Base-by-base conservation (phyloP, 225 moss, liverwort and hornwort species). In the Anthoceros angustus region DNA sequence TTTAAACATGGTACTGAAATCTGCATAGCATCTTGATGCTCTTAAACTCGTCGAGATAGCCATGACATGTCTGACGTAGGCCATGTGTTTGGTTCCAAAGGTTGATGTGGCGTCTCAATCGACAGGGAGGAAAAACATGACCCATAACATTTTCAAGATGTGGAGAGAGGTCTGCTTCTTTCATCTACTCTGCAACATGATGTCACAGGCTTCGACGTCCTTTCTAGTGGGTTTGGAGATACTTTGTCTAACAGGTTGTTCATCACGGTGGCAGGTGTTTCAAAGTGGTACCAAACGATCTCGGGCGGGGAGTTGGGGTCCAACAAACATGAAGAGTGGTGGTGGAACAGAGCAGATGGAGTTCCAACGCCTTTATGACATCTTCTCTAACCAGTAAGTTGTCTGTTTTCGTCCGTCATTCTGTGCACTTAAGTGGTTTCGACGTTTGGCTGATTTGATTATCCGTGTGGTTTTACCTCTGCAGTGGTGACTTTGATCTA, bases 1-100 rank as follows among this genome's bases (percentile, higher is more conserved):
- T 18, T 63, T 81, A 39, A 62, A 55, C 23, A 55, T 15, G 55
- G 55, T 55, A 55, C 8, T 55, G 46, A 18, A 7, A 15, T 23
- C n/a, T 55, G 55, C 32, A 32, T 32, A 32, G 32, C 4, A 32
- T 55, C n/a, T 55, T 55, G 14, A 18, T 55, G 55, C n/a, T 55
- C 18, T 55, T 23, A 5, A 32, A 32, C 32, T 32, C 32, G 32
- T 32, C 32, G 32, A 32, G 32, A 32, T 1, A 32, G 32, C 32
- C 32, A 32, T 32, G 32, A 32, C 32, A 32, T 32, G 32, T 32
- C 32, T 32, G 32, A 32, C 32, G 1, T 32, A 32, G 32, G 1
- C 32, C 32, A 32, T 32, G 32, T 32, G 32, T 32, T 32, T 32
- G 32, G 32, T 32, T 32, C 32, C 32, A 32, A 32, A 32, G 32